phyloP scores from a whole-genome alignment of 2,329 filamentous ascomycete genomes.

The Cryoendolithus antarcticus region DNA sequence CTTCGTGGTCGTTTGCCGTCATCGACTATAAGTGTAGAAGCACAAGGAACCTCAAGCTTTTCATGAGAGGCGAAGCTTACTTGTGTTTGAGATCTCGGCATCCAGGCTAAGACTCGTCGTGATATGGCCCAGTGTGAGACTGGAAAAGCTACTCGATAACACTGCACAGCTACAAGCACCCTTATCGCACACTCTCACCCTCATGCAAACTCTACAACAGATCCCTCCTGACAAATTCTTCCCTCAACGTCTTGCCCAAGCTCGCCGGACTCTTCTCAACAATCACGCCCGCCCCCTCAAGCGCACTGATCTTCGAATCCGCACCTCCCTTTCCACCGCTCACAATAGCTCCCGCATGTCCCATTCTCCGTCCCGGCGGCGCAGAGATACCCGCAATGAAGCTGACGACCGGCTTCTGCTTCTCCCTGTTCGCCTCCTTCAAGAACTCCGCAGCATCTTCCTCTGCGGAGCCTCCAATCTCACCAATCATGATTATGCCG shows the following conservation, averaged over 20 bases:
- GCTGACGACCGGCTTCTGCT: constrained; percentile 83
- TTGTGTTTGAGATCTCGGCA: no score
- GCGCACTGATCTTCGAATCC: constrained; percentile 92
- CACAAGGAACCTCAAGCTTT: no score
- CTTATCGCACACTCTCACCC: no score
- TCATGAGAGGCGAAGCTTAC: no score
- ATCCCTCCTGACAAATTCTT: constrained; percentile 92
- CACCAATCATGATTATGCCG: constrained; percentile 99
- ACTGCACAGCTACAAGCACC: no score
- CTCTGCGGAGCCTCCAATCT: constrained; percentile 94
- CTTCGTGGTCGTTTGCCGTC: no score
- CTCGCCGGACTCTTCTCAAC: constrained; percentile 89
- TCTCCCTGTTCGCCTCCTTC: constrained; percentile 76
- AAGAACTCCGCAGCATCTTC: constrained; percentile 97
- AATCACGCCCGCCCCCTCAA: constrained; percentile 85
- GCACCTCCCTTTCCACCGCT: constrained; percentile 95
- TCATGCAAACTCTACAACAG: constrained; percentile 73
- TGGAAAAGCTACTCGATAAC: no score
- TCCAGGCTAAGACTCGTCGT: no score
- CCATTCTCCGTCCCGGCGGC: constrained; percentile 92
- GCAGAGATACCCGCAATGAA: constrained; percentile 99
- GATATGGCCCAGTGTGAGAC: no score
- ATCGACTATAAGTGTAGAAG: no score
- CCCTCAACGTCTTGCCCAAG: constrained; percentile 85
- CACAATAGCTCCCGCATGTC: constrained; percentile 96